phyloP scores from a whole-genome alignment of 2,329 filamentous ascomycete species.

The Tolypocladium album region DNA sequence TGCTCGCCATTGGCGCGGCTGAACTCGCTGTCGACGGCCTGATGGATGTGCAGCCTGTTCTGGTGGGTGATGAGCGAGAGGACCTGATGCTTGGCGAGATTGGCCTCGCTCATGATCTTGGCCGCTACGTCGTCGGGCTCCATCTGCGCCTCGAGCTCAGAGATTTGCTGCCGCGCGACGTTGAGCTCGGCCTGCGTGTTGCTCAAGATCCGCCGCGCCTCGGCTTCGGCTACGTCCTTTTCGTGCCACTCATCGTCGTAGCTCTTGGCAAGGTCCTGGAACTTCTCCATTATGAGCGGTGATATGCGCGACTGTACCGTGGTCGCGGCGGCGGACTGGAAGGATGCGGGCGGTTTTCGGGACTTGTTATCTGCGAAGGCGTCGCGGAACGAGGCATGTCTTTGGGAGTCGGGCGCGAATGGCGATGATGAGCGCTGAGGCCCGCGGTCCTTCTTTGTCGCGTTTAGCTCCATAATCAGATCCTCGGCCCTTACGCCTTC shows the following conservation, averaged over 20 bases:
- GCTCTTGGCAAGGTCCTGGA: conserved; percentile 56
- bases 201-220: conserved; percentile 53
- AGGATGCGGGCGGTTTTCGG: conserved; percentile 29
- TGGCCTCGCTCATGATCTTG: conserved; percentile 41
- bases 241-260: conserved; percentile 70
- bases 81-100: conserved; percentile 34
- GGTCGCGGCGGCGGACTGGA: conserved; percentile 55
- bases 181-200: conserved; percentile 60
- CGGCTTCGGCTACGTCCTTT: conserved; percentile 58
- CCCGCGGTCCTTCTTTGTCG: conserved; percentile 52
- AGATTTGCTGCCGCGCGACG: conserved; percentile 46
- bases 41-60: conserved; percentile 40
- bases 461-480: conserved; percentile 67
- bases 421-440: conserved; percentile 68
- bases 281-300: conserved; percentile 59
- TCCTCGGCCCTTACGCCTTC: conserved; percentile 78
- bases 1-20: conserved; percentile 38
- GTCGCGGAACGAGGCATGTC: conserved; percentile 42
- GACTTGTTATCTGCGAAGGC: conserved; percentile 31
- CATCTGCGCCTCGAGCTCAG: conserved; percentile 42
- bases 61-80: conserved; percentile 39
- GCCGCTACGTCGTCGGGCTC: conserved; percentile 44
- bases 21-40: conserved; percentile 40
- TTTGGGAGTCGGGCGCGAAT: conserved; percentile 52
- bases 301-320: conserved; percentile 60